phyloP scores from a whole-genome alignment of 352 stramenopile species.

The Thalassiosira mediterranea region DNA sequence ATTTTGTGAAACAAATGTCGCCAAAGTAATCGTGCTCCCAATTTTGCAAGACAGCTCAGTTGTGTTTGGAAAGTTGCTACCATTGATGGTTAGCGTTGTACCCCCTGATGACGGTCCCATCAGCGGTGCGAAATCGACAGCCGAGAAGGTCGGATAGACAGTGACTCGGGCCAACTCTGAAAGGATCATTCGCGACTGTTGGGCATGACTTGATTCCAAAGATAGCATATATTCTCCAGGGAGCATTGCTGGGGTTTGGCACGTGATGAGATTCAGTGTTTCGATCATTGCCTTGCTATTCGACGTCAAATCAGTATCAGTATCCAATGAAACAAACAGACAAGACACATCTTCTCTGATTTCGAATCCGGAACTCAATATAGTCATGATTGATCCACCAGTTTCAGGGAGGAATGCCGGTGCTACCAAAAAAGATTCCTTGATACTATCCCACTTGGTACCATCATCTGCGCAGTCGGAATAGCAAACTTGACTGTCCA shows the following conservation, averaged over 20 bases:
- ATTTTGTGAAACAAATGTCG: constrained; percentile 22
- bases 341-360: no score
- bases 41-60: constrained; percentile 27
- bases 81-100: constrained; percentile 8
- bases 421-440: constrained; percentile 18
- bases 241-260: constrained; percentile 10
- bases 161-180: constrained; percentile 12
- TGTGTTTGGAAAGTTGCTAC: constrained; percentile 31
- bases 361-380: constrained; percentile 4
- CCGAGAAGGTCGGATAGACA: constrained; percentile 21
- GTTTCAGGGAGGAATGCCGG: constrained; percentile 25
- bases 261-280: constrained; percentile 20
- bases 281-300: no score
- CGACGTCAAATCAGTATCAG: no score
- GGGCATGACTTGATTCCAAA: constrained; percentile 12
- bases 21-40: constrained; percentile 7
- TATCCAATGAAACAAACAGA: no score
- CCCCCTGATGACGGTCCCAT: constrained; percentile 18
- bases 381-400: constrained; percentile 25
- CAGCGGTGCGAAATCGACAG: constrained; percentile 11
- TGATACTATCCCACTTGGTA: neutral
- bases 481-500: constrained; percentile 1
- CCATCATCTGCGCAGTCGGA: neutral
- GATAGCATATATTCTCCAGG: constrained; percentile 21
- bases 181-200: neutral